Evolutionary conservation across 1,284 basidiomycete species (phyloP), one percentile per base, ranked within the genome.

Genomic region (Cutaneotrichosporon dermatis): DNA sequence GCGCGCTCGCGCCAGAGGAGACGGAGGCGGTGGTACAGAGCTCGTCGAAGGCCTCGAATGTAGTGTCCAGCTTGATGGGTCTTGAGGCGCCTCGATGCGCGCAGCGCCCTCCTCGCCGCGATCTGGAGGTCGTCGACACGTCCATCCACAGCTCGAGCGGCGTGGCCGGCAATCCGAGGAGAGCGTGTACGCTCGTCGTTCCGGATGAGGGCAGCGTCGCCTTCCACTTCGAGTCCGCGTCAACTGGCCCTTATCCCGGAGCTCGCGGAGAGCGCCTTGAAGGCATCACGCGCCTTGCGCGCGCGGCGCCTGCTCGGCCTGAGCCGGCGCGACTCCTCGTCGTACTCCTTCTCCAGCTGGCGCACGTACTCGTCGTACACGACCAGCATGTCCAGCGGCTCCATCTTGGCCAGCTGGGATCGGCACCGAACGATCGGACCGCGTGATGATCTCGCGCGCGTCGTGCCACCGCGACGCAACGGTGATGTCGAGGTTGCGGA

Each of bases 111-210:
- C 82, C 64, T 95, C 92, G 10, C 96, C 83, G 87, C 84, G 69
- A 92, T 87, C 68, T 92, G 91, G 4, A 97, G 82, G 43, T 83
- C 83, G 76, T 99, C 95, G 44, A 97, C 87, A 84, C 75, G 74
- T 99, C 95, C 90, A 92, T 97, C 79, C 97, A 99, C 9, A 99
- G 83, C 66, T 99, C 95, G 44, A 99, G 82, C 1, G 95, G 92
- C 64, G 89, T 92, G 2, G 91, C 96, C 4, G 91, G 88, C 70
- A 89, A 89, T 1, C 93, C 94, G 6, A 97, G 85, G 73, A 97
- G 84, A 60, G 84, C 82, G 86, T 80, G 78, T 97, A 96, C n/a
- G 86, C 48, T 83, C 80, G 69, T 97, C 91, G 37, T 86, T 80
- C 33, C 82, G 82, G 78, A 99, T 86, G 25, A 81, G 75, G 89